Base-by-base conservation (phyloP, 2,329 filamentous ascomycete species). In the Amauroascus verrucosus region DNA sequence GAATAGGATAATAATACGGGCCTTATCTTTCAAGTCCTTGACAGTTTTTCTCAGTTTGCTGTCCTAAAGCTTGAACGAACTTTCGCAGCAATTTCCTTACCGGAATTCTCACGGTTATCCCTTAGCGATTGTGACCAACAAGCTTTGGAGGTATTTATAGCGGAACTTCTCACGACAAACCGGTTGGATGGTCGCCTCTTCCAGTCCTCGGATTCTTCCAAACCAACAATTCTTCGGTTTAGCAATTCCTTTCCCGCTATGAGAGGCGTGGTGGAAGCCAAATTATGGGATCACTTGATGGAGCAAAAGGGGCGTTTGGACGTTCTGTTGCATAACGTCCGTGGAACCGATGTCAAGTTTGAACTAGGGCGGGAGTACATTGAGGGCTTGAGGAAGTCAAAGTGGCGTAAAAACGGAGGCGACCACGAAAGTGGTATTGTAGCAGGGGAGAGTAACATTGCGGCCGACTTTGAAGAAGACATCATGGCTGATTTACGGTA, bases 21-120 rank as follows among this genome's bases (percentile, higher is more conserved):
- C 2, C 77, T 97, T 13, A 75, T 95, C 11, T 71, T 74, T 3
- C 81, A 88, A 65, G 83, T 91, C 9, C 67, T 85, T 37, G 72
- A 78, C 18, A 82, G 85, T 8, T 87, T 90, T 64, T 82, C 86
- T 60, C 82, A 83, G 61, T 88, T 85, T 72, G 83, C 86, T 56
- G 80, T 97, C 54, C 74, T 84, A 32, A 82, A 82, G 55, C 75
- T 97, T 24, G 82, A 83, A 43, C 78, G 80, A 50, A 82, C 87
- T 2, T 96, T 91, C 64, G 77, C 78, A 30, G 79, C 81, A 5
- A 71, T 84, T 32, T 77, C 79, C 3, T 69, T 84, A 8, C 67
- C 72, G 4, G 75, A 76, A 47, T 66, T 77, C 14, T 62, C 67
- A 16, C 64, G 63, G 48, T 67, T 65, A 45, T 64, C 63, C 6